phyloP scores from a whole-genome alignment of 2,329 filamentous ascomycete genomes.

The Epichloe gansuensis region DNA sequence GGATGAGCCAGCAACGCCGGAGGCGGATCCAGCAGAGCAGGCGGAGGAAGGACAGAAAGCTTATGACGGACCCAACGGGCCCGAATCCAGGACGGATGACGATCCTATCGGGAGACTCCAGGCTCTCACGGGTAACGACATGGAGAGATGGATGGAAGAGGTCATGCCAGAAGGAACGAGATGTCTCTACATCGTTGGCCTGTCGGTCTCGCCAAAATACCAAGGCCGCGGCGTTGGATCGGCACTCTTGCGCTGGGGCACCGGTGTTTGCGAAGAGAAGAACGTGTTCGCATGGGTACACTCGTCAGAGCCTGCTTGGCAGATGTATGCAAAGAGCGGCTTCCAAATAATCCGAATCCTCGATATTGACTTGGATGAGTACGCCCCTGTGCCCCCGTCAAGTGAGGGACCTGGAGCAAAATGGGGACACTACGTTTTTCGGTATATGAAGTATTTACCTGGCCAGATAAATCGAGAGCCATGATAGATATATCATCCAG shows the following conservation, averaged over 20 bases:
- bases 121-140: constrained; percentile 17
- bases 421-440: constrained; percentile 22
- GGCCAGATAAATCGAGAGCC: background rate
- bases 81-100: constrained; percentile 9
- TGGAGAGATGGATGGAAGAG: constrained; percentile 18
- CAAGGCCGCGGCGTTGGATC: constrained; percentile 20
- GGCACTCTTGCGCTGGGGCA: constrained; percentile 20
- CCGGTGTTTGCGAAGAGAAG: constrained; percentile 15
- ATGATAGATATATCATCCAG: too few relatives aligned
- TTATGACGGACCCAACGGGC: background rate
- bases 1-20: background rate
- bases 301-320: constrained; percentile 19
- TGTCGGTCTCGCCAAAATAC: constrained; percentile 19
- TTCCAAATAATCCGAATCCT: constrained; percentile 17
- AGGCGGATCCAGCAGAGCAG: background rate
- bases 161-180: constrained; percentile 20
- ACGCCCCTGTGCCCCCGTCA: constrained; percentile 14
- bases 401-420: constrained; percentile 13
- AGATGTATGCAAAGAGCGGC: constrained; percentile 18
- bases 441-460: constrained; percentile 19
- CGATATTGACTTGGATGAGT: constrained; percentile 20
- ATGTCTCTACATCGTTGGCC: constrained; percentile 20
- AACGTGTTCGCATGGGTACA: constrained; percentile 22
- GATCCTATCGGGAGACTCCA: constrained; percentile 17
- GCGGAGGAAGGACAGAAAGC: background rate